Percentiles rank a stretch among this genome's conserved stretches.
Conservation (phyloP, 2,329 filamentous ascomycete species). For the Alternaria triticina region DNA sequence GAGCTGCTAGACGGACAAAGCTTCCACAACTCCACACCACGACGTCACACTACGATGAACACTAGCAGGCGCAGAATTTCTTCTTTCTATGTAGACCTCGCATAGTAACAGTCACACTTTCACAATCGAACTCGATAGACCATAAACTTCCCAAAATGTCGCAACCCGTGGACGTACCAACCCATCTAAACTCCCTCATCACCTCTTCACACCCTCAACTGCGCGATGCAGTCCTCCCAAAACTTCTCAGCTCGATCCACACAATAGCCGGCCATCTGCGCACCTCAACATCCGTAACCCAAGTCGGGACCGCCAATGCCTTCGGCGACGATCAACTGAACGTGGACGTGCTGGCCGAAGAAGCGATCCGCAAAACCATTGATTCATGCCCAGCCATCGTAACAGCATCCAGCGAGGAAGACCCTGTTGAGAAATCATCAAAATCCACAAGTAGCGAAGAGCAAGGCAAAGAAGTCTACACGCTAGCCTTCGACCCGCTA, state of each 20-base stretch:
- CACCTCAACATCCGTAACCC: slow-evolving; percentile 20
- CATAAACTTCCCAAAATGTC: slow-evolving; percentile 1
- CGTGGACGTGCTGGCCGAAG: slow-evolving; percentile 64
- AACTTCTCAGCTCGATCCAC: slow-evolving; percentile 22
- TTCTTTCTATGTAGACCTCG: neutral
- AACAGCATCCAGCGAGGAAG: slow-evolving; percentile 68
- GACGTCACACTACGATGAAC: slow-evolving; percentile 8
- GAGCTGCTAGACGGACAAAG: neutral
- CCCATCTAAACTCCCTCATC: slow-evolving; percentile 8
- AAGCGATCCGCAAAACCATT: slow-evolving; percentile 61
- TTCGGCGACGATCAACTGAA: slow-evolving; percentile 64
- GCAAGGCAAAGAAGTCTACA: slow-evolving; percentile 51
- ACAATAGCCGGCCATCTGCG: slow-evolving; percentile 22
- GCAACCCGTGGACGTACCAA: neutral
- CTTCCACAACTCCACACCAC: slow-evolving; percentile 11
- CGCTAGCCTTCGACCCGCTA: slow-evolving; percentile 68
- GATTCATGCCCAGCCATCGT: slow-evolving; percentile 60
- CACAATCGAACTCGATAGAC: neutral
- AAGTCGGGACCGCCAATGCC: slow-evolving; percentile 55
- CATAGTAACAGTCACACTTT: neutral
- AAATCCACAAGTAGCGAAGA: slow-evolving; percentile 18
- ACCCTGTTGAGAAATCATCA: slow-evolving; percentile 56
- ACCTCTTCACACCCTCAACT: slow-evolving; percentile 6
- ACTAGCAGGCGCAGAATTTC: slow-evolving; percentile 7
- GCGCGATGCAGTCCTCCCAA: slow-evolving; percentile 19